Conservation (phyloP, 1,139 yeast genomes). For the Suhomyces coccinellae region DNA sequence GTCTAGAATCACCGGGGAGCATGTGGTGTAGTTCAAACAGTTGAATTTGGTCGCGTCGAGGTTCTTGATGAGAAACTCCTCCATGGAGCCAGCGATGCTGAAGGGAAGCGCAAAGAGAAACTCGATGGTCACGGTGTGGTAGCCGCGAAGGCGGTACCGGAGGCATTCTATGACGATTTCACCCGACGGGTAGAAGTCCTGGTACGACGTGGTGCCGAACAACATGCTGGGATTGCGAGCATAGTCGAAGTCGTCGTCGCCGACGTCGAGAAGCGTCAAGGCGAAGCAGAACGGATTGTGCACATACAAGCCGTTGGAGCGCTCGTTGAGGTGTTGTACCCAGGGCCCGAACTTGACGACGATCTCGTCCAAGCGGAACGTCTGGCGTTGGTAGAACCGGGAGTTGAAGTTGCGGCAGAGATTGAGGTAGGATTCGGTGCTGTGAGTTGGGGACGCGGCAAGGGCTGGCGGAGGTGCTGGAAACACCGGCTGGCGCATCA, state of each 20-base stretch:
- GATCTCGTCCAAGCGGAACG: constrained; percentile 11
- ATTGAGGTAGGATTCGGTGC: constrained; percentile 10
- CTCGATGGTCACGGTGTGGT: constrained; percentile 10
- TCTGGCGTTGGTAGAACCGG: constrained; percentile 10
- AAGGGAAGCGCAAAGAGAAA: constrained; percentile 12
- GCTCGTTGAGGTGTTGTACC: constrained; percentile 13
- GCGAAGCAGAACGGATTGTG: constrained; percentile 12
- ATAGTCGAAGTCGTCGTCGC: not conserved
- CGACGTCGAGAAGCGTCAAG: constrained; percentile 7
- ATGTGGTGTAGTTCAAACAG: constrained; percentile 11
- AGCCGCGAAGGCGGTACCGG: constrained; percentile 13
- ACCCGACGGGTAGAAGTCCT: constrained; percentile 16
- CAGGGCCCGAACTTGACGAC: constrained; percentile 15
- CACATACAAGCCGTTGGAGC: constrained; percentile 11
- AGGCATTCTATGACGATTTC: constrained; percentile 17
- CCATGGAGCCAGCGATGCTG: constrained; percentile 11
- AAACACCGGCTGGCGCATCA: not conserved
- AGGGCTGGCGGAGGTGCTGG: not conserved
- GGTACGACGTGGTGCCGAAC: constrained; percentile 13
- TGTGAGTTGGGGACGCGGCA: not conserved
- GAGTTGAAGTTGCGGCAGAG: constrained; percentile 9
- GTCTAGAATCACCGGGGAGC: constrained; percentile 6
- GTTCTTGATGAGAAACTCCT: constrained; percentile 10
- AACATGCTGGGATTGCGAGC: constrained; percentile 12
- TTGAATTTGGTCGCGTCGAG: constrained; percentile 8